Evolutionary conservation across 2,329 filamentous ascomycete species (phyloP).

Genomic region (Chaetomiaceae sp.): DNA sequence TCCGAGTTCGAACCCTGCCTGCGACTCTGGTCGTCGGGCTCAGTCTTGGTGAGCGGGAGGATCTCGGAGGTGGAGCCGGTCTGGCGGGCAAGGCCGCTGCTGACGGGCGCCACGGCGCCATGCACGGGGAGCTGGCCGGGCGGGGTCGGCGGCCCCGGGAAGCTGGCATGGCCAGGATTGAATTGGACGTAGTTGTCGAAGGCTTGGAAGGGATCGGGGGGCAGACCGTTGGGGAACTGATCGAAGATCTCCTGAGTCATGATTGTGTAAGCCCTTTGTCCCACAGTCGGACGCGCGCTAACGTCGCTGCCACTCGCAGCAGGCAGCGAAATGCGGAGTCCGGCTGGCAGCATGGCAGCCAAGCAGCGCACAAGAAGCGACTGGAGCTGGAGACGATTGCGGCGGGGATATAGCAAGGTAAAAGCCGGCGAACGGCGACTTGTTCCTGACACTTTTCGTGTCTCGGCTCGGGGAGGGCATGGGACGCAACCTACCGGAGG

Average conservation of each 20-base stretch:
- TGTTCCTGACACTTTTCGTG: background rate
- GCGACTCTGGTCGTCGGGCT: constrained; percentile 33
- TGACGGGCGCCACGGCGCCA: constrained; percentile 27
- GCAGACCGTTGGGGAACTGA: constrained; percentile 34
- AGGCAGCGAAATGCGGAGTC: constrained; percentile 20
- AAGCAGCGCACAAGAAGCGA: background rate
- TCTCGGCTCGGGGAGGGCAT: background rate
- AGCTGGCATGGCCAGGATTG: constrained; percentile 33
- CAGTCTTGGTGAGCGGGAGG: constrained; percentile 36
- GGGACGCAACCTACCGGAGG: constrained; percentile 44
- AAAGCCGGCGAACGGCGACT: background rate
- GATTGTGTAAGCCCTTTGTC: constrained; percentile 30
- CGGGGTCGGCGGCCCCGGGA: constrained; percentile 48
- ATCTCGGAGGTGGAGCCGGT: constrained; percentile 29
- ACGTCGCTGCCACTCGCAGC: constrained; percentile 24
- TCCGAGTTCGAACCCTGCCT: constrained; percentile 49
- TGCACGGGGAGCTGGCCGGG: constrained; percentile 37
- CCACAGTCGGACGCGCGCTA: constrained; percentile 26
- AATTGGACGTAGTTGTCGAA: constrained; percentile 42
- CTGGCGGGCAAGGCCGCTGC: constrained; percentile 21
- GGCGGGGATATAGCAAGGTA: background rate
- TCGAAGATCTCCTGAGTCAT: constrained; percentile 48
- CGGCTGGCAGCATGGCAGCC: background rate
- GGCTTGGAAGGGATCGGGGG: constrained; percentile 45
- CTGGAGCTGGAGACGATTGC: too few relatives aligned